phyloP scores from a whole-genome alignment of 2,329 filamentous ascomycete genomes.

The Knufia fluminis region DNA sequence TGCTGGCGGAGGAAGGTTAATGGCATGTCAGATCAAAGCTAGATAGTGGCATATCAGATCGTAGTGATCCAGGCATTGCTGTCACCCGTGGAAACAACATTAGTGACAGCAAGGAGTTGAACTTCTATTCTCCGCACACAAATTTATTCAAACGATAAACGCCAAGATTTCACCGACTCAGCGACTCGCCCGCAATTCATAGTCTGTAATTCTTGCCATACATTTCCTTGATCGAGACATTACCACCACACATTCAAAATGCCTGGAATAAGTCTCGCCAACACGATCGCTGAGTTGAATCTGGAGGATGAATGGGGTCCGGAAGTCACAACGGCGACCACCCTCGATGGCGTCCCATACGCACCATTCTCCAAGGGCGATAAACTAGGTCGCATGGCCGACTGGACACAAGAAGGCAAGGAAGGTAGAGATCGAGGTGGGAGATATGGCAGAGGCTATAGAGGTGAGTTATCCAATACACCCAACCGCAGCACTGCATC shows the following conservation, averaged over 20 bases:
- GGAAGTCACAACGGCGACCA: slow-evolving; percentile 70
- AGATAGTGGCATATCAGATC: too few species aligned
- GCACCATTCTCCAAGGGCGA: slow-evolving; percentile 98
- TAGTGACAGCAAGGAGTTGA: not conserved
- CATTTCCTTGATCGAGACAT: not conserved
- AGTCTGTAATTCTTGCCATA: not conserved
- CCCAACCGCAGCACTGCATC: slow-evolving; percentile 4
- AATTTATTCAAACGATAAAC: not conserved
- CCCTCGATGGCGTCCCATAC: slow-evolving; percentile 88
- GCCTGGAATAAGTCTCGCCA: slow-evolving; percentile 49
- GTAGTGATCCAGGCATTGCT: too few species aligned
- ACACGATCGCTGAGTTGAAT: slow-evolving; percentile 63
- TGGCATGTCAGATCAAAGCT: too few species aligned
- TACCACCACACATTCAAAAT: slow-evolving; percentile 34
- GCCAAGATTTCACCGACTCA: slow-evolving; percentile 6
- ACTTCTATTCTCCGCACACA: not conserved
- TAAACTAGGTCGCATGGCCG: slow-evolving; percentile 97
- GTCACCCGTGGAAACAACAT: too few species aligned
- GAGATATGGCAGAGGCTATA: slow-evolving; percentile 83
- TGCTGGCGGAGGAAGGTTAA: not conserved
- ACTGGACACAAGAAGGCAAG: slow-evolving; percentile 92
- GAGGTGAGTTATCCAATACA: slow-evolving; percentile 50
- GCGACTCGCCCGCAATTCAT: not conserved
- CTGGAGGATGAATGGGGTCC: slow-evolving; percentile 82
- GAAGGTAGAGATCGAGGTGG: slow-evolving; percentile 62